Evolutionary conservation across 2,329 filamentous ascomycete species (phyloP), one percentile per base, ranked within the genome.

Genomic region (Malbranchea cinnamomea): DNA sequence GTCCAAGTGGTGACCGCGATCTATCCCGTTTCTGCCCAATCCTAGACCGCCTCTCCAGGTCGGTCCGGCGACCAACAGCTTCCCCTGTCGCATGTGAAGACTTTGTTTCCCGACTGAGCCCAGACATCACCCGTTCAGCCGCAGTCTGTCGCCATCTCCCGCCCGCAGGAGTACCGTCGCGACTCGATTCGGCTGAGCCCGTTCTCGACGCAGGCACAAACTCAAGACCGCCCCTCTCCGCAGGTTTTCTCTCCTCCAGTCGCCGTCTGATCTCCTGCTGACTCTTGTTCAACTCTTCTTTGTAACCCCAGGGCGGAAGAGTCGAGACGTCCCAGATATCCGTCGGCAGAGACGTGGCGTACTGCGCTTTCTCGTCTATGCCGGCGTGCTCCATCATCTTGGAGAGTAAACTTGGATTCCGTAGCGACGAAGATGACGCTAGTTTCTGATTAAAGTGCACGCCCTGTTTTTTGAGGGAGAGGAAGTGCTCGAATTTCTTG

Each of bases 391-490:
- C 54, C 60, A 71, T 65, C 47, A 76, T 49, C 37, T 67, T 71
- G 9, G 53, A 53, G 29, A 71, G 49, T 28, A 75, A 53, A 33
- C 61, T 65, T 6, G 72, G 71, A 42, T 76, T 74, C 24, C 64
- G 65, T 16, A 76, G 54, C 2, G 68, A 67, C 2, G 65, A 57
- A 3, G 69, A 71, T 21, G 52, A 55, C 30, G 67, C 63, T 9
- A 77, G 51, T 31, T 72, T 68, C 39, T 68, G 59, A 39, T 77
- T 75, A 54, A 76, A 77, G 47, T 77, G 72, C 13, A 70, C 54
- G 2, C 67, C 68, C 45, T 71, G 65, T 41, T 65, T 65, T 47
- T 76, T 77, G 20, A 76, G 52, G 13, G 65, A 60, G 3, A 76
- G 58, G 37, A 76, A 77, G 39, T 67, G 65, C 27, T 59, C 56